Percentiles rank a stretch among this genome's conserved stretches.
These are phyloP conservation scores for Candida cerambycidarum DNA, from an alignment of 805 yeast genomes.

Conservation along the genomic window DNA sequence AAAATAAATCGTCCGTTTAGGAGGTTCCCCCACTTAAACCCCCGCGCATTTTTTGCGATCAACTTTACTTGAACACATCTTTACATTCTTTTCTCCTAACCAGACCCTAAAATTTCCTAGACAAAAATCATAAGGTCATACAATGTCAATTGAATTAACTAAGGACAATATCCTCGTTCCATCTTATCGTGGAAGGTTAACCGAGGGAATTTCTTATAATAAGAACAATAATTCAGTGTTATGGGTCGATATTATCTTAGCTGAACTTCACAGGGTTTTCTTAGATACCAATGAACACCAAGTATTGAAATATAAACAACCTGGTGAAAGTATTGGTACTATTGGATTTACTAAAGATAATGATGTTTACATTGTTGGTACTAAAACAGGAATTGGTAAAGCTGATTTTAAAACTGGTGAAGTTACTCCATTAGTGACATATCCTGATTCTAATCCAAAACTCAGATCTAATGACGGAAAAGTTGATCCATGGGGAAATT, in stretches of 20 bases:
- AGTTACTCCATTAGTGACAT: slow-evolving; percentile 41
- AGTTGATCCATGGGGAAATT: slow-evolving; percentile 71
- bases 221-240: slow-evolving; percentile 51
- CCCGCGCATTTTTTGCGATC: too few relatives aligned
- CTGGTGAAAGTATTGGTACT: slow-evolving; percentile 60
- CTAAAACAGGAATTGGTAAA: slow-evolving; percentile 61
- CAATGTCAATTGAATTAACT: slow-evolving; percentile 14
- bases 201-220: slow-evolving; percentile 70
- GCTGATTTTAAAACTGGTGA: slow-evolving; percentile 43
- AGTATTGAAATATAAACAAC: slow-evolving; percentile 33
- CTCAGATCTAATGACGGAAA: slow-evolving; percentile 76
- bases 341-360: slow-evolving; percentile 63
- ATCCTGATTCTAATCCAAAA: slow-evolving; percentile 24
- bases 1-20: not conserved
- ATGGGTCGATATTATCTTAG: slow-evolving; percentile 45
- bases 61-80: too few relatives aligned
- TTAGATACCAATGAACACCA: slow-evolving; percentile 30
- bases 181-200: slow-evolving; percentile 46
- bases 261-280: slow-evolving; percentile 36
- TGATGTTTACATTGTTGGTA: slow-evolving; percentile 58
- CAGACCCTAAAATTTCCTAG: too few relatives aligned
- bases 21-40: too few relatives aligned
- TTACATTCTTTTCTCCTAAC: too few relatives aligned
- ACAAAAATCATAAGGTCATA: too few relatives aligned
- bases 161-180: slow-evolving; percentile 20